Conservation (phyloP, 2,329 filamentous ascomycete genomes). For the Aspergillus japonicus region DNA sequence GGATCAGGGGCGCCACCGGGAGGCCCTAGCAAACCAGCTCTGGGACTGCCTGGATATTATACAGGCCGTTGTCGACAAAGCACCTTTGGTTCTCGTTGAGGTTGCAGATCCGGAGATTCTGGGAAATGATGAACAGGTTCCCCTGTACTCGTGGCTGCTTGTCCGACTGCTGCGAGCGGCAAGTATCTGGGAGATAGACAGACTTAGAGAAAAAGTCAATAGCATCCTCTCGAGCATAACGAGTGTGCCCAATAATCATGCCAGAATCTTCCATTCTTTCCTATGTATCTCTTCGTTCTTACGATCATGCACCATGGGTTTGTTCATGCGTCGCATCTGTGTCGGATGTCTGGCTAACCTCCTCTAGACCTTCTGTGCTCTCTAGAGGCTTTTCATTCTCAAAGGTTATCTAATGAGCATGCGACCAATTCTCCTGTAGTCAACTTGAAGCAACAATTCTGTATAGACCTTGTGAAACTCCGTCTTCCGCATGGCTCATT, state of each 20-base stretch:
- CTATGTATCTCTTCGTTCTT: conserved; percentile 34
- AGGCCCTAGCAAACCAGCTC: conserved; percentile 38
- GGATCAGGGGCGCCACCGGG: conserved; percentile 63
- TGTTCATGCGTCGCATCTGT: conserved; percentile 19
- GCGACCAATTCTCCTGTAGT: conserved; percentile 27
- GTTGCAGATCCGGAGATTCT: conserved; percentile 60
- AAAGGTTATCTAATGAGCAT: conserved; percentile 9
- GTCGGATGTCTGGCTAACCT: conserved; percentile 17
- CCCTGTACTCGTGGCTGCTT: conserved; percentile 55
- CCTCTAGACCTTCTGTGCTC: conserved; percentile 46
- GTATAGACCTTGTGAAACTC: conserved; percentile 32
- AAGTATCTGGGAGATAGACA: conserved; percentile 41
- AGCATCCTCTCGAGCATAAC: conserved; percentile 35
- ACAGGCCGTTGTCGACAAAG: conserved; percentile 70
- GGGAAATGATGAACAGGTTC: conserved; percentile 48
- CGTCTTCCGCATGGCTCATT: conserved; percentile 31
- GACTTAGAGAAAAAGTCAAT: conserved; percentile 42
- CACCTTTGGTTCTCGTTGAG: conserved; percentile 66
- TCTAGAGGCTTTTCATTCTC: conserved; percentile 36
- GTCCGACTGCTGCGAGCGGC: conserved; percentile 53
- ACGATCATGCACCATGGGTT: conserved; percentile 39
- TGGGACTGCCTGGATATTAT: conserved; percentile 76
- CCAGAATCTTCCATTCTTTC: conserved; percentile 29
- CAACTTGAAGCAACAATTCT: conserved; percentile 24
- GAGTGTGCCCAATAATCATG: conserved; percentile 34